Evolutionary conservation across 192 early-diverging fungal species (phyloP).

Genomic region (Podila clonocystis): DNA sequence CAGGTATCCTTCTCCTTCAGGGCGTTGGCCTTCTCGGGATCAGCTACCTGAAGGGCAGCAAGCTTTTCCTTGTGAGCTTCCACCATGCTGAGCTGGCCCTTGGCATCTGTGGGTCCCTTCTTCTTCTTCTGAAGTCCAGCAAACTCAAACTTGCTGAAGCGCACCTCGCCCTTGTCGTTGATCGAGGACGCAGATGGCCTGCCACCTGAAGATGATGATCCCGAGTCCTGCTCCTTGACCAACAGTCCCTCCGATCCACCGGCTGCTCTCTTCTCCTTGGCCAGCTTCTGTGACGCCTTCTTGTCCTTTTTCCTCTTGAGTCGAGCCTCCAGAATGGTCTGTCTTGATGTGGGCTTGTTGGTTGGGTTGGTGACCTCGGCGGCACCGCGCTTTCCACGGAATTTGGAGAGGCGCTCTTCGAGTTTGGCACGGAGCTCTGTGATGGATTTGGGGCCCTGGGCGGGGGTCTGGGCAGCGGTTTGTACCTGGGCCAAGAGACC

Average conservation of each 20-base stretch:
- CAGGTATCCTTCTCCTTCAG: slow-evolving; percentile 84
- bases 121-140: slow-evolving; percentile 71
- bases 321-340: slow-evolving; percentile 82
- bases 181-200: slow-evolving; percentile 52
- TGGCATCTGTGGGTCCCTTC: slow-evolving; percentile 68
- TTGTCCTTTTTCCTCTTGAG: slow-evolving; percentile 73
- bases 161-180: slow-evolving; percentile 64
- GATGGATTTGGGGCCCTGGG: slow-evolving; percentile 40
- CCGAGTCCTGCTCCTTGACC: slow-evolving; percentile 39
- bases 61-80: slow-evolving; percentile 83
- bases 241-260: slow-evolving; percentile 61
- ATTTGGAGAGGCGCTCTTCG: slow-evolving; percentile 47
- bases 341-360: slow-evolving; percentile 65
- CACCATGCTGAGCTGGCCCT: slow-evolving; percentile 71
- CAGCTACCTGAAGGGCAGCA: slow-evolving; percentile 70
- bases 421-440: slow-evolving; percentile 31
- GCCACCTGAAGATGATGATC: slow-evolving; percentile 21
- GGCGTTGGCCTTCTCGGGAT: slow-evolving; percentile 67
- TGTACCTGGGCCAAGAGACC: slow-evolving; percentile 42
- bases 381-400: slow-evolving; percentile 33
- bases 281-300: slow-evolving; percentile 68
- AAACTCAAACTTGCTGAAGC: slow-evolving; percentile 77
- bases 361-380: slow-evolving; percentile 42
- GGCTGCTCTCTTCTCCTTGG: slow-evolving; percentile 64
- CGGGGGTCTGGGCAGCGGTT: slow-evolving; percentile 38